A percentile compares a stretch with the other conserved stretches of the same genome.
These are phyloP conservation scores for Cladorrhinum samala DNA, from an alignment of 495 filamentous ascomycete genomes.

Conservation along the genomic window DNA sequence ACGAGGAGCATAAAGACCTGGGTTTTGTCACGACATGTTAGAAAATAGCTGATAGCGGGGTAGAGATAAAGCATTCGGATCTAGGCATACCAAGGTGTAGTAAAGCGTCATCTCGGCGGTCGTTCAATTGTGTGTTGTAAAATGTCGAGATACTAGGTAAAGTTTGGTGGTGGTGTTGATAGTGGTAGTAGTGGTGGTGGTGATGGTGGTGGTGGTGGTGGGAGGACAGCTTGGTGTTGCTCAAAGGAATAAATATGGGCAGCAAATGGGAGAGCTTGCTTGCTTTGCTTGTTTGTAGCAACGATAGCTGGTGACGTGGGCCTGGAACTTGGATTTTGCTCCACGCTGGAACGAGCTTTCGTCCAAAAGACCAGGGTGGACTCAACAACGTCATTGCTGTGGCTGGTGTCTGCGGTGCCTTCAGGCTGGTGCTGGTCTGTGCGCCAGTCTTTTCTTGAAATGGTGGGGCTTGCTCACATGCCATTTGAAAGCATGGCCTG, in stretches of 20 bases:
- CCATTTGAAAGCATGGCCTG: too few relatives aligned
- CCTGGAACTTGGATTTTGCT: constrained; percentile 21
- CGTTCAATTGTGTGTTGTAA: not conserved
- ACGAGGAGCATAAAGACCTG: constrained; percentile 95
- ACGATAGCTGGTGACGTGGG: constrained; percentile 26
- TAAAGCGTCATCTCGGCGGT: constrained; percentile 87
- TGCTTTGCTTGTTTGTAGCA: not conserved
- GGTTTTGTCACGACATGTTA: too few relatives aligned
- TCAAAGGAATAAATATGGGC: not conserved
- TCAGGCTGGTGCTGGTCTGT: too few relatives aligned
- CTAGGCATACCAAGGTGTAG: constrained; percentile 80
- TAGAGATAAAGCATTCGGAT: not conserved
- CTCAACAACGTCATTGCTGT: constrained; percentile 26
- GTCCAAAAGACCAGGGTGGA: constrained; percentile 7
- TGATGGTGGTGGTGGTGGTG: not conserved
- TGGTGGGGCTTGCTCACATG: not conserved
- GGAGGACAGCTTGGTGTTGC: constrained; percentile 1
- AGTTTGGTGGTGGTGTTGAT: not conserved
- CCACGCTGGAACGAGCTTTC: not conserved
- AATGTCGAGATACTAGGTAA: not conserved
- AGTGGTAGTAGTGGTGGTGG: not conserved
- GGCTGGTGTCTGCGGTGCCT: constrained; percentile 5
- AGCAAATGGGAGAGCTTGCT: not conserved
- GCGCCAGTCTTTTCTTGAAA: too few relatives aligned
- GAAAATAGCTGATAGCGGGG: constrained; percentile 23